Evolutionary conservation across 2,329 filamentous ascomycete genomes (phyloP).

Genomic region (Penicillium glabrum): DNA sequence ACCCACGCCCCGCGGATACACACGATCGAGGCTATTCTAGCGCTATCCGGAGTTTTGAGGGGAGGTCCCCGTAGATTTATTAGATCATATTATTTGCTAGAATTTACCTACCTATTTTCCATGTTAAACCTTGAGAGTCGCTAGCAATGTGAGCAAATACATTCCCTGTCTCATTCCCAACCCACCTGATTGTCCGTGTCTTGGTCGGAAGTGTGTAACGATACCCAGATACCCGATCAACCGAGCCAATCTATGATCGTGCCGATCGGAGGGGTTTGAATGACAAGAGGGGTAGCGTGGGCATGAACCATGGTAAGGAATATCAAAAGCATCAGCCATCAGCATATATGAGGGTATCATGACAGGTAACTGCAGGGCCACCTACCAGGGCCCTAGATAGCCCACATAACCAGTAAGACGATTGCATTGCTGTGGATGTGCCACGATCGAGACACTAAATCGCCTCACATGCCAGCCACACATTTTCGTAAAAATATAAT

Average conservation of each 20-base stretch:
- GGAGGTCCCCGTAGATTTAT: background rate
- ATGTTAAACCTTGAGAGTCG: background rate
- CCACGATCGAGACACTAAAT: constrained; percentile 22
- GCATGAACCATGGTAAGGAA: constrained; percentile 21
- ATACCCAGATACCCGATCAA: constrained; percentile 5
- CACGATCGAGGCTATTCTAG: constrained; percentile 7
- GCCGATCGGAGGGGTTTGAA: constrained; percentile 17
- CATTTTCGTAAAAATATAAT: constrained; percentile 8
- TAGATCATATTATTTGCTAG: too few species aligned
- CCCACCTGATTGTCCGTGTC: constrained; percentile 5
- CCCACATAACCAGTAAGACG: background rate
- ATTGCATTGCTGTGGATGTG: constrained; percentile 11
- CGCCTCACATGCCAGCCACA: constrained; percentile 28
- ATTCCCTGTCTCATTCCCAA: constrained; percentile 26
- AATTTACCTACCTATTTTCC: background rate
- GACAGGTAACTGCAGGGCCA: background rate
- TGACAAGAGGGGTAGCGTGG: constrained; percentile 11
- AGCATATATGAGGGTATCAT: background rate
- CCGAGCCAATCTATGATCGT: constrained; percentile 11
- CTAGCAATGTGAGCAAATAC: background rate
- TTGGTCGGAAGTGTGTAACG: constrained; percentile 19
- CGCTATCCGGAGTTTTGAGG: background rate
- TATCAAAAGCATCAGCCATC: background rate
- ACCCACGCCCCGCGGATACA: constrained; percentile 12
- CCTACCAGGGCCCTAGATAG: background rate